Evolutionary conservation across 345 rosid genomes (phyloP), one percentile per base, ranked within the genome.

Genomic region (Iberis pinnata): DNA sequence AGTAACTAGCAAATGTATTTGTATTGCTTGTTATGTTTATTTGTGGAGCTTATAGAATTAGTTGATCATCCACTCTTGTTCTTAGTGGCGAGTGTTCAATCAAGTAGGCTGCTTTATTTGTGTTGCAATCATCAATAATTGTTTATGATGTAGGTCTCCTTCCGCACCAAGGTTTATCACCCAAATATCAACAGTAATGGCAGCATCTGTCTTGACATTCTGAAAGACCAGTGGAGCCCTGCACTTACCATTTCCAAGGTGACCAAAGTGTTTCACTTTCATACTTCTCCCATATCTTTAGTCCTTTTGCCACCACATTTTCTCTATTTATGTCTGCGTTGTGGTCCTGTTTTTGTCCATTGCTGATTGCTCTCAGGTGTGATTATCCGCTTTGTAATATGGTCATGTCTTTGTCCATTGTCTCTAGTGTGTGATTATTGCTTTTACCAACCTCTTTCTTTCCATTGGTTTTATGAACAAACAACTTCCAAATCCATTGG

Each of bases 211-310:
- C 83, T 82, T 12, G 86, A 80, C 61, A 82, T 82, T 62, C 83
- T 82, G 18, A 80, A 82, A 71, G 83, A 82, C 18, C 86, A 80
- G 64, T 80, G 89, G 89, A 80, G 81, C 65, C 89, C 86, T 50
- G 83, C 86, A 10, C 78, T 82, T 39, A 82, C 86, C 60, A 62
- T 80, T 36, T 80, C 89, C 38, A 80, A 82, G 86, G 86, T 82
- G 51, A 53, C 39, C 32, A 2, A 16, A n/a, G 53, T 17, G 26
- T 43, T 16, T 64, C 52, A 31, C 25, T 31, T 60, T 10, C 14
- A 22, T 36, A 0, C 9, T 22, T 9, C 32, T 56, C 0, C 39
- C 13, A 9, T 18, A 25, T 27, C 26, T 6, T 22, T 43, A 6
- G 24, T 14, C 36, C 67, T 52, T 18, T 60, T 18, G 26, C 48